Base-by-base conservation (phyloP, 2,329 filamentous ascomycete genomes). In the Fusarium sp. region DNA sequence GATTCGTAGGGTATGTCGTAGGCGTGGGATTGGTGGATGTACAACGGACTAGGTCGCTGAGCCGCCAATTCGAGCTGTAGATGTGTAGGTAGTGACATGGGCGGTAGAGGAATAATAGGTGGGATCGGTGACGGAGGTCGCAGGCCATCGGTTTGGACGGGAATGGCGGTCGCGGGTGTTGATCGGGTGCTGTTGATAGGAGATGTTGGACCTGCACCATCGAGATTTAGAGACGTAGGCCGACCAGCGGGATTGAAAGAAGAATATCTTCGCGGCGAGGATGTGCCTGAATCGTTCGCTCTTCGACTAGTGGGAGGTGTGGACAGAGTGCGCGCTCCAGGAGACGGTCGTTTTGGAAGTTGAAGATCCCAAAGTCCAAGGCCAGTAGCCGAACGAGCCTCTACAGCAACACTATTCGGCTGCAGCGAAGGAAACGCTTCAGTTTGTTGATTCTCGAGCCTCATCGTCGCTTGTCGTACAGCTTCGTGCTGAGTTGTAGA, bases 1-100 rank as follows among this genome's bases (percentile, higher is more conserved):
- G 94, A 97, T 79, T 99, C 96, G 79, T 98, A 98, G 1, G 94
- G 93, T 25, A 84, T 81, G 58, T 90, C 88, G 64, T 79, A 83
- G 1, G 84, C 76, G 46, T 86, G 81, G 1, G 88, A 86, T 65
- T 87, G 86, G 73, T 90, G 84, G 58, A 91, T 90, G 71, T 90
- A 90, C n/a, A 90, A 78, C 9, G 88, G 88, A 49, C 87, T 90
- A 7, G 89, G 89, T 31, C 86, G 82, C 58, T 88, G 84, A 6
- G 86, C 87, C 3, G 89, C 87, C 13, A 91, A 79, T 74, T 91
- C 89, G 1, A 91, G 84, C 73, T 91, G 88, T 4, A 91, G 79
- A 52, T 91, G 84, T 2, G 88, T 90, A 5, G 88, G 88, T 26
- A 90, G 83, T 0, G 89, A 90, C 87, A 91, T 89, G 12, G 89